A percentile compares a stretch with the other conserved stretches of the same genome.
These are phyloP conservation scores for Linderina pennispora DNA, from an alignment of 192 early-diverging fungal species.

Conservation along the genomic window DNA sequence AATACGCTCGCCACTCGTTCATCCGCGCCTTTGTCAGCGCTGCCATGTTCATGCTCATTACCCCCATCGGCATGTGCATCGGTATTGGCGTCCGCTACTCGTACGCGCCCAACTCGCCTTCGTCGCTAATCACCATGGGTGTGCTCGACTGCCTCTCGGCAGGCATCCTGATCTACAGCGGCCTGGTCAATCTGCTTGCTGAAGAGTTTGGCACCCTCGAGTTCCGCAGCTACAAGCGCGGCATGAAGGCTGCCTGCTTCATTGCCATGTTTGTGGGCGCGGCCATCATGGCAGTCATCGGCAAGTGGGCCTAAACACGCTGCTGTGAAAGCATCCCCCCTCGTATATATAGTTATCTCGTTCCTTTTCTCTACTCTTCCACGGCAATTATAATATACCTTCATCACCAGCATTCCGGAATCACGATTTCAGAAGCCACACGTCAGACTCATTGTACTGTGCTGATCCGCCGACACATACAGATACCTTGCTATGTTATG, in stretches of 20 bases:
- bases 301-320: slow-evolving; percentile 57
- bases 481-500: no score
- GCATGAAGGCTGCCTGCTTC: slow-evolving; percentile 51
- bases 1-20: slow-evolving; percentile 15
- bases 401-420: no score
- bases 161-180: slow-evolving; percentile 76
- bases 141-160: slow-evolving; percentile 71
- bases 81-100: slow-evolving; percentile 67
- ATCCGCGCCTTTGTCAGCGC: slow-evolving; percentile 43
- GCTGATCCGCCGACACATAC: no score
- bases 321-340: no score
- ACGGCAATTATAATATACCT: slow-evolving; percentile 2
- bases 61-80: slow-evolving; percentile 72
- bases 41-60: slow-evolving; percentile 59
- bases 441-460: no score
- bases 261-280: slow-evolving; percentile 62
- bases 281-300: slow-evolving; percentile 69
- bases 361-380: background rate
- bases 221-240: slow-evolving; percentile 47
- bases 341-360: background rate
- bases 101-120: slow-evolving; percentile 56
- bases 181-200: slow-evolving; percentile 63
- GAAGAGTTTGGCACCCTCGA: slow-evolving; percentile 56
- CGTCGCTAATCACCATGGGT: slow-evolving; percentile 57
- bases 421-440: no score